phyloP scores from a whole-genome alignment of 1,284 basidiomycete species.

The Ganoderma resinaceum region DNA sequence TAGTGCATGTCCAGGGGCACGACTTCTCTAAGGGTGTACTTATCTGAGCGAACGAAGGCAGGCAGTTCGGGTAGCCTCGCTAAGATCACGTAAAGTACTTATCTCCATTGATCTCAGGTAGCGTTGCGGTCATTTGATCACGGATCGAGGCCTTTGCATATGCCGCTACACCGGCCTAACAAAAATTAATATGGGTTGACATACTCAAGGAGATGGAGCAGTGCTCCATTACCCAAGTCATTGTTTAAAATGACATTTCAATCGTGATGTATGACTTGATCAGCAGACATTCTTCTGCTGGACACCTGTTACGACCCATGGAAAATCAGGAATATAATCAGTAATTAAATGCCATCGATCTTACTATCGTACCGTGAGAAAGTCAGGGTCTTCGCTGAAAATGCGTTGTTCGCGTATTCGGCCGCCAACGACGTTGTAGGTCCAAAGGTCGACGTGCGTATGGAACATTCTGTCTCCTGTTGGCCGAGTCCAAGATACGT shows the following conservation, averaged over 20 bases:
- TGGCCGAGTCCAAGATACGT: background rate
- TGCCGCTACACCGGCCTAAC: background rate
- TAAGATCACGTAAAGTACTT: slow-evolving; percentile 11
- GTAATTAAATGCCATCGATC: background rate
- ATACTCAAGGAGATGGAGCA: background rate
- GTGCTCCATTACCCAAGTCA: background rate
- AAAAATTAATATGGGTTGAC: background rate
- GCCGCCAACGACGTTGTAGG: slow-evolving; percentile 1
- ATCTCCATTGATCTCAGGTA: slow-evolving; percentile 20
- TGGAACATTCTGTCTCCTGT: slow-evolving; percentile 1
- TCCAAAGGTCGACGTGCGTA: background rate
- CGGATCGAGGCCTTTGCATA: background rate
- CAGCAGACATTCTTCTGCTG: background rate
- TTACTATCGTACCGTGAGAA: background rate
- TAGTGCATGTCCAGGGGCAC: background rate
- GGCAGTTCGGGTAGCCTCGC: slow-evolving; percentile 13
- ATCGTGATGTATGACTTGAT: background rate
- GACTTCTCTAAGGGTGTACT: background rate
- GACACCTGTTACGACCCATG: background rate
- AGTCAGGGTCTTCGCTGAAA: background rate
- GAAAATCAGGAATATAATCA: background rate
- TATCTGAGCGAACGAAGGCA: background rate
- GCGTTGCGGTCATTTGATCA: slow-evolving; percentile 15
- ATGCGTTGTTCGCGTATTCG: background rate
- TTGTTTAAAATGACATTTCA: background rate